phyloP scores from a whole-genome alignment of 2,329 filamentous ascomycete species.

The Monilinia fructicola region DNA sequence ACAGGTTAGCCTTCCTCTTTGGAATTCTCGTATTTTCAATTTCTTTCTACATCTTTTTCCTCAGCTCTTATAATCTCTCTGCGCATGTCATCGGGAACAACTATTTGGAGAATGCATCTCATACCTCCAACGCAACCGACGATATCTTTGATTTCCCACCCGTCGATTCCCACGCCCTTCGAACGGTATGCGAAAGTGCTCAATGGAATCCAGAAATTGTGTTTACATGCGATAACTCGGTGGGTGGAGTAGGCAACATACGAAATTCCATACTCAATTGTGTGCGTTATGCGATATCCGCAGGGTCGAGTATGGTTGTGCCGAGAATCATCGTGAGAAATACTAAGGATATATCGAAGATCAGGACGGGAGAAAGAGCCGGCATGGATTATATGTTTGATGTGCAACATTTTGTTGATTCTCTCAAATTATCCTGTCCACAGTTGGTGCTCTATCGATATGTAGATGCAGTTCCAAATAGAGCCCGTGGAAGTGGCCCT shows the following conservation, averaged over 20 bases:
- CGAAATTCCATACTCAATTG: conserved; percentile 39
- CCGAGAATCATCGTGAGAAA: conserved; percentile 31
- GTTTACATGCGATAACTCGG: conserved; percentile 34
- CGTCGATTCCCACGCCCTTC: conserved; percentile 30
- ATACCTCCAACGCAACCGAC: not conserved
- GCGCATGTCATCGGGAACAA: not conserved
- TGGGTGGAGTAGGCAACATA: conserved; percentile 37
- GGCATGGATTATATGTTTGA: conserved; percentile 36
- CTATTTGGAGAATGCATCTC: not conserved
- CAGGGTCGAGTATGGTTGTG: conserved; percentile 34
- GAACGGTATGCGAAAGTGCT: conserved; percentile 31
- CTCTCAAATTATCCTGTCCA: conserved; percentile 32
- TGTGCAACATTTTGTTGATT: conserved; percentile 31
- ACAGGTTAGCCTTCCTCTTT: not conserved
- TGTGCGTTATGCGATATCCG: conserved; percentile 37
- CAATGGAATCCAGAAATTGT: conserved; percentile 33
- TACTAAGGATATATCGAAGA: conserved; percentile 23
- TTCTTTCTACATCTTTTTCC: conserved; percentile 3
- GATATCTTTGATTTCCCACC: conserved; percentile 34
- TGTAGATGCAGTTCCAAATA: conserved; percentile 17
- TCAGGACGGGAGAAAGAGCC: conserved; percentile 24
- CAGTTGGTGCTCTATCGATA: conserved; percentile 29
- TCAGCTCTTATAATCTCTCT: not conserved
- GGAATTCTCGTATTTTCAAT: not conserved
- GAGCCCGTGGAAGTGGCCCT: not conserved